These are phyloP conservation scores for Sarocladium brachiariae DNA, from an alignment of 2,329 filamentous ascomycete species.

Conservation along the genomic window DNA sequence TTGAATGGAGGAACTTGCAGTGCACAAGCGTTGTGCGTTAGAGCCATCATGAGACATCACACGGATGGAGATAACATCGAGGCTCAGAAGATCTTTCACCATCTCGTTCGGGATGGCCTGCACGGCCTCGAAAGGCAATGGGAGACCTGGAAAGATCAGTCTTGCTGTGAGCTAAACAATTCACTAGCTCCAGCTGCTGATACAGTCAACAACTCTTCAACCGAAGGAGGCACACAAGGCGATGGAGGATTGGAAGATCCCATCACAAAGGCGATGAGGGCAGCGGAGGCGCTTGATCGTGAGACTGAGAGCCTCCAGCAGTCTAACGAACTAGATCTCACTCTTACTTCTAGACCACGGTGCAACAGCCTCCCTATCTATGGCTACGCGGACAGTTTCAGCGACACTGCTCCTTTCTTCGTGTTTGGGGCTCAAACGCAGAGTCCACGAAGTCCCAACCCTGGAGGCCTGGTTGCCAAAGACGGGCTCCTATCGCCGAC, in stretches of 20 bases:
- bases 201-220: too few species aligned
- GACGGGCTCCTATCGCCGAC: slow-evolving; percentile 15
- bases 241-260: slow-evolving; percentile 30
- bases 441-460: not conserved
- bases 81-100: slow-evolving; percentile 45
- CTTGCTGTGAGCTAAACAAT: not conserved
- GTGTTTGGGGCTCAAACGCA: slow-evolving; percentile 33
- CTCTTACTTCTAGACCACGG: slow-evolving; percentile 30
- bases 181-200: slow-evolving; percentile 11
- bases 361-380: slow-evolving; percentile 45
- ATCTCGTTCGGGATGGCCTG: slow-evolving; percentile 43
- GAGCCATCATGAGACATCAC: slow-evolving; percentile 44
- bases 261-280: slow-evolving; percentile 48
- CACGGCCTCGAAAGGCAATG: slow-evolving; percentile 26
- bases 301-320: slow-evolving; percentile 49
- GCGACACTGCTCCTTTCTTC: slow-evolving; percentile 39
- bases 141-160: slow-evolving; percentile 10
- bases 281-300: slow-evolving; percentile 50
- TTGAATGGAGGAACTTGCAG: slow-evolving; percentile 51
- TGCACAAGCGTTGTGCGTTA: slow-evolving; percentile 48
- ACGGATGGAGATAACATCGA: slow-evolving; percentile 41
- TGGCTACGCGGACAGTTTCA: slow-evolving; percentile 34
- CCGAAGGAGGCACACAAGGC: not conserved
- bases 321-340: slow-evolving; percentile 40
- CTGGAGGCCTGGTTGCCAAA: slow-evolving; percentile 12